Evolutionary conservation across 2,329 filamentous ascomycete species (phyloP), one percentile per base, ranked within the genome.

Genomic region (Fusarium nematophilum): DNA sequence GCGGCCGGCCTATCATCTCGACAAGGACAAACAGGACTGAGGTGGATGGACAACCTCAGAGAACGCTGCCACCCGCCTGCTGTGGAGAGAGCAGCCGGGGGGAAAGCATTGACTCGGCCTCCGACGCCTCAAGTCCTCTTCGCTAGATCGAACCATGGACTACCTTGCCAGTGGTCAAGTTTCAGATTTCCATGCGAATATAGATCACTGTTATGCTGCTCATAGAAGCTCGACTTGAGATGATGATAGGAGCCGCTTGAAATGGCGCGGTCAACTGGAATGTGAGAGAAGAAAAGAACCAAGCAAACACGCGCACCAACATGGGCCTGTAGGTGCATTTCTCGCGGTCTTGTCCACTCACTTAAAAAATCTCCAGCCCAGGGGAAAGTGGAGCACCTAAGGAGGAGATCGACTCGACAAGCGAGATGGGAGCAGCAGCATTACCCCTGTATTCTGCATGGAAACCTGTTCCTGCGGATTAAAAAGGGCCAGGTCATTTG

Each of bases 401-500:
- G 44, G 46, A 43, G 15, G 39, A 51, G 60, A 61, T 61, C 59
- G 55, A 36, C 55, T 55, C 36, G 56, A 27, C 47, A 64, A 64
- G 60, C 60, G 60, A 64, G 44, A 64, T 64, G 57, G 60, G 14
- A 49, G 56, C 33, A 45, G 42, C 40, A 44, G 31, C 31, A 38
- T 46, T 44, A 48, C 34, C 60, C 60, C 60, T 64, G 56, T 33
- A 46, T 36, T 18, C 26, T 55, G 50, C 44, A 55, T 45, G 47
- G 36, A 43, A 33, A 39, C 40, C 47, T 57, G 59, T 59, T 59
- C 54, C 48, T 51, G 59, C 40, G 45, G 33, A 44, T 45, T 36
- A 43, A 39, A 36, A 34, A 30, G 27, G 25, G 31, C 21, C 15
- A 57, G 36, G 21, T 9, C 23, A 25, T 17, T 34, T 17, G 23